A percentile compares a stretch with the other conserved stretches of the same genome.
Conservation (phyloP, 768 basidiomycete species). For the Mrakia hoshinonis region DNA sequence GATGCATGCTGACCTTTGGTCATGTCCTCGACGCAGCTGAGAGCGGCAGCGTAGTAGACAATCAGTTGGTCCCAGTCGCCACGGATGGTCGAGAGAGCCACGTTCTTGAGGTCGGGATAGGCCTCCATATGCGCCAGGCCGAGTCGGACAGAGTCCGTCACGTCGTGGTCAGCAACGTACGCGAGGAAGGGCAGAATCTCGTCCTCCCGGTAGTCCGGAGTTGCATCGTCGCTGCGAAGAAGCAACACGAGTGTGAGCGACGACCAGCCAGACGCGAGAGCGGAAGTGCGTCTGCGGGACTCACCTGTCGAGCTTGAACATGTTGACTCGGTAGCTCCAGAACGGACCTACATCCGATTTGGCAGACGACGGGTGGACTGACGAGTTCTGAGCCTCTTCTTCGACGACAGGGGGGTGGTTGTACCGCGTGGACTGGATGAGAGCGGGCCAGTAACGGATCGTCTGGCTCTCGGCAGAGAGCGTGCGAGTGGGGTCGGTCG, state of each 20-base stretch:
- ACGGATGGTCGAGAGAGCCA: background rate
- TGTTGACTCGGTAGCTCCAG: background rate
- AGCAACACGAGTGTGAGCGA: background rate
- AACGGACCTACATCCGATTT: background rate
- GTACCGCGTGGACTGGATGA: slow-evolving; percentile 1
- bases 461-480: background rate
- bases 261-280: background rate
- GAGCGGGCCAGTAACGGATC: slow-evolving; percentile 1
- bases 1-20: background rate
- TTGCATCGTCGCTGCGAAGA: background rate
- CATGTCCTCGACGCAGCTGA: background rate
- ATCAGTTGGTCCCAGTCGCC: background rate
- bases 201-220: background rate
- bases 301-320: background rate
- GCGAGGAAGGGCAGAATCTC: background rate
- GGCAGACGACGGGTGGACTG: too few relatives aligned
- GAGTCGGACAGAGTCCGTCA: background rate
- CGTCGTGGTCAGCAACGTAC: background rate
- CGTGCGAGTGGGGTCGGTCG: too few relatives aligned
- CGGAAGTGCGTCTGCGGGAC: background rate
- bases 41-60: background rate
- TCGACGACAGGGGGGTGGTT: background rate
- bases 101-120: background rate
- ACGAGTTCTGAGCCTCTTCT: background rate
- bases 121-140: background rate